A percentile compares a stretch with the other conserved stretches of the same genome.
phyloP scores from a whole-genome alignment of 345 rosid species.

The Syzygium oleosum region DNA sequence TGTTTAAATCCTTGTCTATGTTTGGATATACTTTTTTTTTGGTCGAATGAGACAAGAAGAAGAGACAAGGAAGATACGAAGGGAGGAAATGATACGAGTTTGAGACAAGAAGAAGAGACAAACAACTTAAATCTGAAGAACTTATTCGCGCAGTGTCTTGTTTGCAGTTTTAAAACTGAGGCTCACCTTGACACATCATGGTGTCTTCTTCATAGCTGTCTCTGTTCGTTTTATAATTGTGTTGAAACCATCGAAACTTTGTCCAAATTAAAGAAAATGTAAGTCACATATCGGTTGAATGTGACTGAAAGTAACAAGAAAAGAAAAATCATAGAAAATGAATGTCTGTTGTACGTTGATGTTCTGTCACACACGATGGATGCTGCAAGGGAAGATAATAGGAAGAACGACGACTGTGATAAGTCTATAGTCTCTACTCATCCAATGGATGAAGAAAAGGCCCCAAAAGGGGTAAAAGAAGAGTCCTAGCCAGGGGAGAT shows the following conservation, averaged over 20 bases:
- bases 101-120: background rate
- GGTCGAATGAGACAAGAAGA: background rate
- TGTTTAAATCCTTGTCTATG: background rate
- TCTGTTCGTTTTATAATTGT: background rate
- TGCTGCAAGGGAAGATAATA: background rate
- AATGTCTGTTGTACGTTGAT: background rate
- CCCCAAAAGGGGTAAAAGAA: background rate
- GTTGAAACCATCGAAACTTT: background rate
- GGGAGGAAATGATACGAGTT: background rate
- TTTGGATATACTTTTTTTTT: background rate
- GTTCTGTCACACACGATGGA: background rate
- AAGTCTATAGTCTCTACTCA: background rate
- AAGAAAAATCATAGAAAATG: background rate
- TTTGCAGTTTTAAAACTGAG: background rate
- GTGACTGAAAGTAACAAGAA: background rate
- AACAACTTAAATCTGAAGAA: background rate
- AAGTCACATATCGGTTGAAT: background rate
- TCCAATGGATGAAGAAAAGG: background rate
- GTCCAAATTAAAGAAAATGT: background rate
- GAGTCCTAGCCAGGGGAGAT: background rate
- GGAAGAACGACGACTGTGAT: background rate
- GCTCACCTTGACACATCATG: background rate
- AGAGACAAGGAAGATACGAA: background rate
- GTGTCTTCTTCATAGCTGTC: background rate
- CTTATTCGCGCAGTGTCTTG: background rate